phyloP scores from a whole-genome alignment of 192 early-diverging fungal genomes.

The Umbelopsis sp. region DNA sequence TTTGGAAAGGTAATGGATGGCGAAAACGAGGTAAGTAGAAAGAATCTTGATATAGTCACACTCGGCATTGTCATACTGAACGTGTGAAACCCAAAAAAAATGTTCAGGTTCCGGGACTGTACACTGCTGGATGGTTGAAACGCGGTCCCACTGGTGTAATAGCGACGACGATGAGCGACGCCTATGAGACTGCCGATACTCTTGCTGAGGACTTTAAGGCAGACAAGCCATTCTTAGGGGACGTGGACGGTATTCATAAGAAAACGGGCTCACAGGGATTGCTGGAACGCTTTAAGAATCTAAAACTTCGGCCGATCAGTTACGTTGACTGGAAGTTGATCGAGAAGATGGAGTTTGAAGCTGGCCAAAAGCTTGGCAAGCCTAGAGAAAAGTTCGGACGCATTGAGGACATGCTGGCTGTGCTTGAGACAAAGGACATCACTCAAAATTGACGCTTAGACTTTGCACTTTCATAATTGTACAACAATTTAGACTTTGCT shows the following conservation, averaged over 20 bases:
- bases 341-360: constrained; percentile 71
- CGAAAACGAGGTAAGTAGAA: background rate
- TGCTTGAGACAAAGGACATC: background rate
- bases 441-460: too few species aligned
- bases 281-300: constrained; percentile 34
- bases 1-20: constrained; percentile 57
- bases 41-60: background rate
- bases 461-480: too few species aligned
- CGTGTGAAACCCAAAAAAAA: too few species aligned
- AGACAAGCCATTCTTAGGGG: constrained; percentile 43
- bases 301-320: constrained; percentile 52
- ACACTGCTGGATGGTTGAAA: constrained; percentile 95
- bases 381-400: constrained; percentile 79
- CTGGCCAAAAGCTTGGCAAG: constrained; percentile 68
- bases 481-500: too few species aligned
- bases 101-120: constrained; percentile 70
- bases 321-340: constrained; percentile 84
- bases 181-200: constrained; percentile 85
- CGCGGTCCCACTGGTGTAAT: constrained; percentile 92
- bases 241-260: background rate
- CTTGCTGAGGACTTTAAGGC: constrained; percentile 62
- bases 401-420: constrained; percentile 61
- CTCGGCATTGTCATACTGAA: background rate
- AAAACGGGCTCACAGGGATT: constrained; percentile 34
- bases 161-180: constrained; percentile 92